These are phyloP conservation scores for Corynespora cassiicola DNA, from an alignment of 2,329 filamentous ascomycete species.

Conservation along the genomic window DNA sequence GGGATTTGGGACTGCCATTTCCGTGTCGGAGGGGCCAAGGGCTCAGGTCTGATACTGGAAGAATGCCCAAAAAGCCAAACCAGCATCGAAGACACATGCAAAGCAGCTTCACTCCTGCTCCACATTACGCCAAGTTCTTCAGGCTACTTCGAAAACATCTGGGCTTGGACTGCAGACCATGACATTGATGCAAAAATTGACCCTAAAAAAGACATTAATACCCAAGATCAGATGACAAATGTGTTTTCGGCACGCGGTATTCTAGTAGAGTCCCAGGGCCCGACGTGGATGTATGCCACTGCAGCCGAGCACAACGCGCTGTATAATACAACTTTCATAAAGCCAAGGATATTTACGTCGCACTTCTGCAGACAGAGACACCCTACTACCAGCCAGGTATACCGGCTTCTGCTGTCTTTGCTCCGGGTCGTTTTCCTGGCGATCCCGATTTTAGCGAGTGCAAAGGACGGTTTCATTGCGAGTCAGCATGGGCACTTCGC, in stretches of 20 bases:
- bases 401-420: too few relatives aligned
- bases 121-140: constrained; percentile 56
- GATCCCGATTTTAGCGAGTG: too few relatives aligned
- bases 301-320: constrained; percentile 62
- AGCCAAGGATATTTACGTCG: constrained; percentile 79
- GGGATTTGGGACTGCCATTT: constrained; percentile 39
- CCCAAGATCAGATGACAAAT: neutral
- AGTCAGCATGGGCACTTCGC: constrained; percentile 56
- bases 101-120: constrained; percentile 46
- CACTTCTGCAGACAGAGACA: constrained; percentile 76
- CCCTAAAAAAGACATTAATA: neutral
- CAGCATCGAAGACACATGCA: constrained; percentile 23
- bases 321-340: constrained; percentile 79
- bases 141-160: constrained; percentile 62
- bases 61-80: too few relatives aligned
- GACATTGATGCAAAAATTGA: too few relatives aligned
- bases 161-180: constrained; percentile 63
- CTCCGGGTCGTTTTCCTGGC: too few relatives aligned
- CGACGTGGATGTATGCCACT: constrained; percentile 63
- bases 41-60: too few relatives aligned
- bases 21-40: constrained; percentile 43
- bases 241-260: neutral
- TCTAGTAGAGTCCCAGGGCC: constrained; percentile 1
- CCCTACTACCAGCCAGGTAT: constrained; percentile 3
- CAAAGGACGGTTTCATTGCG: too few relatives aligned